These are phyloP conservation scores for Mucor mucedo DNA, from an alignment of 371 early-diverging fungal species.

Conservation along the genomic window DNA sequence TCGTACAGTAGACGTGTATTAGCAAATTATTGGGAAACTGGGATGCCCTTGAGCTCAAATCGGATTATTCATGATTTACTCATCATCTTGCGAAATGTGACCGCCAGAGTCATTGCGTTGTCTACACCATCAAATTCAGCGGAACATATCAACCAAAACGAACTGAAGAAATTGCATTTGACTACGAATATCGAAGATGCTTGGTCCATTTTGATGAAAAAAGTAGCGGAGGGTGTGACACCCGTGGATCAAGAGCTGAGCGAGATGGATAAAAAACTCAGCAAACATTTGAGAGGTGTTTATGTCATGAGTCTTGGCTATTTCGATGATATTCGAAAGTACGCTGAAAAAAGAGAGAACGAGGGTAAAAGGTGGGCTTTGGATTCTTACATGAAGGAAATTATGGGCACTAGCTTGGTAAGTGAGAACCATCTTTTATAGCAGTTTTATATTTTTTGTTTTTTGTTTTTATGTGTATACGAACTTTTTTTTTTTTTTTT, in stretches of 20 bases:
- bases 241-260: constrained; percentile 14
- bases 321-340: constrained; percentile 52
- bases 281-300: constrained; percentile 40
- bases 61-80: constrained; percentile 53
- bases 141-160: constrained; percentile 3
- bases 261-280: constrained; percentile 32
- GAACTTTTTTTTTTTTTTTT: background rate
- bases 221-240: constrained; percentile 24
- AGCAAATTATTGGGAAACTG: constrained; percentile 47
- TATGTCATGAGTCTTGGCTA: constrained; percentile 62
- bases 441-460: too few species aligned
- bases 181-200: constrained; percentile 39
- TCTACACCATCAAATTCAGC: constrained; percentile 16
- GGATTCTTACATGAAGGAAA: constrained; percentile 55
- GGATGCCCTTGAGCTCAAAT: constrained; percentile 50
- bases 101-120: constrained; percentile 42
- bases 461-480: background rate
- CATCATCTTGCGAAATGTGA: constrained; percentile 51
- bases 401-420: constrained; percentile 61
- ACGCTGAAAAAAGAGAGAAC: constrained; percentile 42
- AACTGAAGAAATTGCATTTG: constrained; percentile 20
- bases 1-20: constrained; percentile 31
- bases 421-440: background rate
- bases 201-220: constrained; percentile 47
- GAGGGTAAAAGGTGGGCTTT: constrained; percentile 47